Base-by-base conservation (phyloP, 2,329 filamentous ascomycete genomes). In the Sporothrix phasma region DNA sequence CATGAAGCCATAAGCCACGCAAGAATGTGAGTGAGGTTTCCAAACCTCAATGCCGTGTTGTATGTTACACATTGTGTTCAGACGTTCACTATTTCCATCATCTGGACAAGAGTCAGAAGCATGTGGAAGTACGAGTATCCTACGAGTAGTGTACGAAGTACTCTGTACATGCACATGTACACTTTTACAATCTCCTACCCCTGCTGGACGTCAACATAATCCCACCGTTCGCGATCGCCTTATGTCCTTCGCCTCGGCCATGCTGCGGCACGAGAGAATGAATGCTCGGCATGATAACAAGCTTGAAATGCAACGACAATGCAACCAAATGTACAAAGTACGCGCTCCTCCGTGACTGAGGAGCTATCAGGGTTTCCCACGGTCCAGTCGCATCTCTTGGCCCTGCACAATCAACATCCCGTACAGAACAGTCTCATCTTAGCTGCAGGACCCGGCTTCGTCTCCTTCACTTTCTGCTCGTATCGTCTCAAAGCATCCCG, bases 391-490 rank as follows among this genome's bases (percentile, higher is more conserved):
- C 31, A 24, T 54, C 49, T 17, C 26, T 29, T 31, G 47, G 47
- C 26, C 26, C 15, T 34, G 24, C 47, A 34, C 47, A n/a, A n/a
- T n/a, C n/a, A n/a, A n/a, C n/a, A n/a, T 53, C 24, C 10, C n/a
- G 31, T 45, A 45, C 6, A 19, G 41, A 13, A 22, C 31, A 37
- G 49, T 54, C 22, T 54, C 29, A 54, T 54, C 29, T 54, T 17
- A 29, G n/a, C 29, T 54, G 49, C 49, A 54, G 49, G 49, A 37
- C 49, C 49, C 49, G 49, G 49, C 34, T 53, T 53, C 49, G 49
- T 34, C 29, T 34, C 17, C 24, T 39, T 37, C 47, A 31, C 39
- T 34, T 51, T 51, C 26, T 26, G 26, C 11, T 31, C 31, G 31
- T 39, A n/a, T n/a, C n/a, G n/a, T n/a, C n/a, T n/a, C n/a, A n/a